Base-by-base conservation (phyloP, 73 alveolate species). In the Blepharisma japonicum region DNA sequence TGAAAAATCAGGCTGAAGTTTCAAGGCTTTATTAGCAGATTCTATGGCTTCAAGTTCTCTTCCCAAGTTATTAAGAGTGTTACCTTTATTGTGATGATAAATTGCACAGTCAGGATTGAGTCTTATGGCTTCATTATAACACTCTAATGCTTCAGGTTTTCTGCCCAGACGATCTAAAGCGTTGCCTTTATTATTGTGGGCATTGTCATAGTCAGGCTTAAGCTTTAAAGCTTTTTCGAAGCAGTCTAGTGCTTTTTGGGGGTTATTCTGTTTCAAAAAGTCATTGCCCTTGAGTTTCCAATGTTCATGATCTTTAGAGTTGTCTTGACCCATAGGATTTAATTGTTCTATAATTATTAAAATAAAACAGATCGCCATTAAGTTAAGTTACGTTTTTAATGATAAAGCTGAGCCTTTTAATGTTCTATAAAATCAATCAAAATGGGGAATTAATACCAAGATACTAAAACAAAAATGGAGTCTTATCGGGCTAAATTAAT, bases 201-300 rank as follows among this genome's bases (percentile, higher is more conserved):
- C 76, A 18, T 1, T 21, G n/a, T 11, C 18, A 6, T 21, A 9
- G 39, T 18, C 45, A 38, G 76, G 76, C 6, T 66, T 49, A 38
- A 66, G 39, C 18, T 66, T 49, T 66, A 66, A 38, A n/a, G 76
- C n/a, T 23, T 66, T 66, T 14, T 66, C 14, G 8, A 14, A 66
- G 54, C 45, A 66, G 39, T 66, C 76, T 14, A 66, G 76, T 38
- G 76, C 76, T 6, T 66, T 66, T 38, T 66, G 54, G 11, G 8
- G 14, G 6, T 14, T 0, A 6, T 18, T 0, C 18, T 66, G 11
- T 6, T 66, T 6, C 18, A 6, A n/a, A 38, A 66, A 5, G n/a
- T 4, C 39, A 38, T 66, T 66, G 54, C 76, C 45, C 39, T 9
- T 66, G 23, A 38, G 6, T 38, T 66, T 20, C 14, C 18, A n/a